Evolutionary conservation across 495 filamentous ascomycete species (phyloP).

Genomic region (Penicillium waksmanii): DNA sequence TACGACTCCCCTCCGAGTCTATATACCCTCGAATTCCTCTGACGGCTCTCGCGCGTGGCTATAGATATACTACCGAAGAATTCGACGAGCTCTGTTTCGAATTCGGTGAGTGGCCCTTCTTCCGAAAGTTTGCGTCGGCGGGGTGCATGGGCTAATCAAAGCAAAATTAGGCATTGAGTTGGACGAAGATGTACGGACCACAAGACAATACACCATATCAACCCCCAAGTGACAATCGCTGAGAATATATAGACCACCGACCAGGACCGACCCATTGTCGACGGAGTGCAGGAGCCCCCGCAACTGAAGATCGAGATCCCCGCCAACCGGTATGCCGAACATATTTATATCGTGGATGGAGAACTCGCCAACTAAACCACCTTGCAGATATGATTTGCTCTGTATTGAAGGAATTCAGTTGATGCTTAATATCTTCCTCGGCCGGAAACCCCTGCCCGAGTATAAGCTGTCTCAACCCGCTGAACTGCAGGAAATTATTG

Average conservation of each 20-base stretch:
- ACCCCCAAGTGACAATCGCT: conserved; percentile 12
- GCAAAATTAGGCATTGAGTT: conserved; percentile 77
- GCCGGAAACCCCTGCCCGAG: conserved; percentile 71
- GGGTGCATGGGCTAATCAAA: conserved; percentile 40
- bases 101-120: conserved; percentile 64
- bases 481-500: conserved; percentile 76
- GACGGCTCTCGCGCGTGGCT: conserved; percentile 14
- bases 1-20: conserved; percentile 39
- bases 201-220: not conserved
- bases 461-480: conserved; percentile 73
- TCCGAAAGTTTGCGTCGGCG: conserved; percentile 19
- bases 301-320: conserved; percentile 99
- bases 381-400: conserved; percentile 87
- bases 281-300: conserved; percentile 82
- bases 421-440: conserved; percentile 93
- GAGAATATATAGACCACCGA: conserved; percentile 64
- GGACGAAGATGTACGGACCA: conserved; percentile 77
- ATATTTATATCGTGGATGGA: not conserved
- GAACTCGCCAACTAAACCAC: conserved; percentile 26
- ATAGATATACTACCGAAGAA: conserved; percentile 84
- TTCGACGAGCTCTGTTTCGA: conserved; percentile 99
- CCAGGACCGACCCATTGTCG: conserved; percentile 68
- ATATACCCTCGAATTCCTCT: not conserved
- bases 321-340: conserved; percentile 71
- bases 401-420: conserved; percentile 97